phyloP scores from a whole-genome alignment of 169 alveolate genomes.

The Plasmodium chabaudi region DNA sequence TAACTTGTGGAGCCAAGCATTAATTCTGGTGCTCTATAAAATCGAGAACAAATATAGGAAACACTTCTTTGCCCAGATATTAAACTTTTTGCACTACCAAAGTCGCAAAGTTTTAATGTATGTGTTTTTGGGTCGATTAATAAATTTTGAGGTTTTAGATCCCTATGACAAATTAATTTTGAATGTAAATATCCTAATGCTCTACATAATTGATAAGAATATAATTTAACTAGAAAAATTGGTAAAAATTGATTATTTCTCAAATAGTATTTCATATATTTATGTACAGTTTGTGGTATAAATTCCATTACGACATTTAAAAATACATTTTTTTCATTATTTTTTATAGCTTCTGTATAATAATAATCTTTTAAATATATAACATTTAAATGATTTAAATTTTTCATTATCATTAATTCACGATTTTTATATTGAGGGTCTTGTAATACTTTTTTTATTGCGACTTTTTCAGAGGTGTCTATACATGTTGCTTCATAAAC shows the following conservation, averaged over 20 bases:
- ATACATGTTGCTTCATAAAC: slow-evolving; percentile 95
- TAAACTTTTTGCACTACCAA: slow-evolving; percentile 98
- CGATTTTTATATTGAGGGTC: slow-evolving; percentile 97
- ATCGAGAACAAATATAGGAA: slow-evolving; percentile 97
- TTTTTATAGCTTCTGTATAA: slow-evolving; percentile 82
- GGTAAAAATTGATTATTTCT: slow-evolving; percentile 93
- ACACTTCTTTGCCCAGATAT: slow-evolving; percentile 95
- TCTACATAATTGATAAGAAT: slow-evolving; percentile 95
- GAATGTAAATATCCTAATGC: slow-evolving; percentile 97
- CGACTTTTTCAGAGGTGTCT: slow-evolving; percentile 96
- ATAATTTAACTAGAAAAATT: slow-evolving; percentile 91
- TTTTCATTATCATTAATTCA: slow-evolving; percentile 95
- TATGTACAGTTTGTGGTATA: slow-evolving; percentile 96
- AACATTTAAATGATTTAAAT: slow-evolving; percentile 94
- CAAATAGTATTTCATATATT: slow-evolving; percentile 92
- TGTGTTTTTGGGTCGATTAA: slow-evolving; percentile 95
- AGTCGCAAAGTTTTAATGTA: slow-evolving; percentile 96
- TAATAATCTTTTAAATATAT: slow-evolving; percentile 93
- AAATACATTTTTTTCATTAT: slow-evolving; percentile 84
- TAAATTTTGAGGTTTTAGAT: slow-evolving; percentile 99
- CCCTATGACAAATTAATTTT: slow-evolving; percentile 97
- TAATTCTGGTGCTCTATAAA: slow-evolving; percentile 99
- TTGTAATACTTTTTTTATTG: slow-evolving; percentile 97
- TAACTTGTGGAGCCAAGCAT: slow-evolving; percentile 98
- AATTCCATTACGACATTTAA: slow-evolving; percentile 98